phyloP scores from a whole-genome alignment of 306 rosid genomes.

The Prosopis cineraria region DNA sequence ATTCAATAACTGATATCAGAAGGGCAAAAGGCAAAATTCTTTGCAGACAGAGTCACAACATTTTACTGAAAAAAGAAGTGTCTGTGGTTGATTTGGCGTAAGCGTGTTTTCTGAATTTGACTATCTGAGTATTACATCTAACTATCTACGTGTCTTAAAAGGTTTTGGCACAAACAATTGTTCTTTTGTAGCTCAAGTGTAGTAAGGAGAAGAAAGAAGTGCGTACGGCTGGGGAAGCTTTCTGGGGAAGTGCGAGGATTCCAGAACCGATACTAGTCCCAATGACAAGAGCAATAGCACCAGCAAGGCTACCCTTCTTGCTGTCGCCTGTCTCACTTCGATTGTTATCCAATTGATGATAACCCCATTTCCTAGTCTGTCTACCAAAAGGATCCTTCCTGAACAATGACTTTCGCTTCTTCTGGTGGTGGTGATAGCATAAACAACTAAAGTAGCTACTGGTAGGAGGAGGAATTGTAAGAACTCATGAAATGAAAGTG shows the following conservation, averaged over 20 bases:
- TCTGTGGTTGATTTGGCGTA: background rate
- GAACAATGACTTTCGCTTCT: conserved; percentile 27
- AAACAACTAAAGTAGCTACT: conserved; percentile 24
- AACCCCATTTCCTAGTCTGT: conserved; percentile 30
- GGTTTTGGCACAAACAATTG: background rate
- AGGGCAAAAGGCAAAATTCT: background rate
- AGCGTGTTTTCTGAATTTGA: background rate
- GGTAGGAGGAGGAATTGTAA: conserved; percentile 16
- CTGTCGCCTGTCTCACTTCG: conserved; percentile 26
- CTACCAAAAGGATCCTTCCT: conserved; percentile 18
- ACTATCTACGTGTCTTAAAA: background rate
- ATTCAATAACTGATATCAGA: background rate
- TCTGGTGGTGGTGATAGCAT: conserved; percentile 31
- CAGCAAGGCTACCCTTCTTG: conserved; percentile 57
- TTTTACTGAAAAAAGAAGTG: no score
- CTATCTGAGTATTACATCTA: background rate
- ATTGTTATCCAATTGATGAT: conserved; percentile 23
- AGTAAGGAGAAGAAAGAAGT: background rate
- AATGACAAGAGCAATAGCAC: conserved; percentile 69
- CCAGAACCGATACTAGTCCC: conserved; percentile 75
- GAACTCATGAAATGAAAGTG: conserved; percentile 7
- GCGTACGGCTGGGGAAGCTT: conserved; percentile 71
- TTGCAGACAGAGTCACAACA: background rate
- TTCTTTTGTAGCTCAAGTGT: background rate
- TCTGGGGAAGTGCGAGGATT: conserved; percentile 73